Evolutionary conservation across 495 filamentous ascomycete genomes (phyloP), one percentile per base, ranked within the genome.

Genomic region (Apiosordaria backusii): DNA sequence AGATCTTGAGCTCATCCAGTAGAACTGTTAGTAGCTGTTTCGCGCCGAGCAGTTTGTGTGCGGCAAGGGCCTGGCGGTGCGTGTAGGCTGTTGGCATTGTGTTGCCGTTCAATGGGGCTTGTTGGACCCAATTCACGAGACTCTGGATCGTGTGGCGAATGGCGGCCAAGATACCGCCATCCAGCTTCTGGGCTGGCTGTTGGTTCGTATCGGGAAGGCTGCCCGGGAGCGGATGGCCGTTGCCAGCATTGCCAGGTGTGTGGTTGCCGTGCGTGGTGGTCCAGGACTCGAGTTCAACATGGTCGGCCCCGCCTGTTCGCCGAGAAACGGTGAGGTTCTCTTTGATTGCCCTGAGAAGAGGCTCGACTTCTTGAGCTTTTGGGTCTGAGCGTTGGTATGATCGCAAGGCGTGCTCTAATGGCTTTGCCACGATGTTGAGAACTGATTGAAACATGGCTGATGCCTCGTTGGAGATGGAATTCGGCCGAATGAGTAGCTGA

Each of bases 391-490:
- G 84, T 64, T 90, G 86, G 55, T 96, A 85, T 22, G 89, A 86
- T 45, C 87, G 85, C 18, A 99, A 83, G 27, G 88, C 86, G 67
- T 89, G 85, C 66, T 94, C 89, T 2, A 99, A 80, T 0, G 88
- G 86, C 67, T 88, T 88, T 3, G 91, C 90, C 3, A 92, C 86
- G 65, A 97, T 92, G 65, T 89, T 90, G 25, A 98, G 80, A 6
- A 98, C 90, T 0, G 92, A 89, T 50, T 83, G 82, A 64, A 97
- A 91, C 81, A 97, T 92, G 19, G 88, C 82, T 61, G 87, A 83
- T 2, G 92, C 92, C 68, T 98, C 95, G 40, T 85, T 83, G 0
- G 92, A 93, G 60, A 91, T 90, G 9, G 90, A 90, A 24, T 82
- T 86, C 2, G 92, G 91, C 60, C 84, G 86, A 9, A 97, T 77